Base-by-base conservation (phyloP, 441 rosid genomes). In the Hura crepitans region DNA sequence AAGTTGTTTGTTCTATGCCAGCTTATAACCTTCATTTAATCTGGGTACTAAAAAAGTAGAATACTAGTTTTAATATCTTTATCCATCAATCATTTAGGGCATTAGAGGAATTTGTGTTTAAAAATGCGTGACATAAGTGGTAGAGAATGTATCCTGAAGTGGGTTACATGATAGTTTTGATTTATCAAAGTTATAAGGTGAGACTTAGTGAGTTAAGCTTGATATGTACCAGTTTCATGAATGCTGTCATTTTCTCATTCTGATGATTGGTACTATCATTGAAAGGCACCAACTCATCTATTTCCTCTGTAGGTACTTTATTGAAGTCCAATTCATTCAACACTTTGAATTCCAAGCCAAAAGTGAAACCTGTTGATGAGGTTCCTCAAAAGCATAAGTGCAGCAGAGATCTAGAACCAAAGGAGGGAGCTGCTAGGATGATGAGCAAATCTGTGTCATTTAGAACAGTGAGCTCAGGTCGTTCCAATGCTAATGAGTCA, bases 261-360 rank as follows among this genome's bases (percentile, higher is more conserved):
- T 33, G 11, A 27, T 64, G 55, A 53, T 56, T 54, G 49, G 6
- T 0, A 35, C 39, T 51, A 18, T 46, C 39, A 49, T 75, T 54
- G 56, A 58, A 49, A 35, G 66, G 75, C 51, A 66, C 30, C 50
- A 25, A 53, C 15, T 62, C 43, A 56, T 66, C 56, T 31, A 39
- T 55, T 69, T 66, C 73, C 73, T 73, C 43, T 80, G 42, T 81
- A 96, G 99, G 89, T 77, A 61, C 85, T 72, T 83, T 87, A 51
- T 70, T 81, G 66, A 96, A 90, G 83, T 90, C 98, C 71, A 89
- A 81, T 71, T 96, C 97, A 25, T 93, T 89, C 82, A 91, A 73
- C 78, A 72, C 81, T 39, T 65, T 79, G 20, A 82, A 75, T 80
- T 80, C 81, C 64, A 89, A 85, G 81, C 78, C 86, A 4, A 96